Evolutionary conservation across 2,329 filamentous ascomycete genomes (phyloP).

Genomic region (Colletotrichum camelliae): DNA sequence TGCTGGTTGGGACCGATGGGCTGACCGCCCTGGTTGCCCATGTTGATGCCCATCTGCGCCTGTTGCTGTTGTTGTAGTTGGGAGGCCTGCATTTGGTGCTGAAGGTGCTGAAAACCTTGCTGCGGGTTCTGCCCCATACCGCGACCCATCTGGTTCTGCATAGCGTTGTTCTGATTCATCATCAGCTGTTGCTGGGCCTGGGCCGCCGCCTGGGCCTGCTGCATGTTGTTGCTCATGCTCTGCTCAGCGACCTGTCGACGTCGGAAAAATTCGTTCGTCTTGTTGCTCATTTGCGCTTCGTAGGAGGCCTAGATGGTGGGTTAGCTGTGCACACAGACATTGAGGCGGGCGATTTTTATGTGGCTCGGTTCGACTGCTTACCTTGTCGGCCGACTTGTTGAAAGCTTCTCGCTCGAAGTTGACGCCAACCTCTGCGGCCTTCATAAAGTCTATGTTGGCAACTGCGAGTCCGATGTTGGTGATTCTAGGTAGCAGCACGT

Average conservation of each 20-base stretch:
- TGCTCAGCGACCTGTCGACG: conserved; percentile 57
- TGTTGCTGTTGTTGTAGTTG: conserved; percentile 53
- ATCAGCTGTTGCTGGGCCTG: conserved; percentile 51
- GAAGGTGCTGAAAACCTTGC: conserved; percentile 62
- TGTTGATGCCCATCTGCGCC: conserved; percentile 42
- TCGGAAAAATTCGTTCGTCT: conserved; percentile 53
- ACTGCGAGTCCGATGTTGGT: conserved; percentile 56
- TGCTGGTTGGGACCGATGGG: conserved; percentile 48
- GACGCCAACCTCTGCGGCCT: conserved; percentile 47
- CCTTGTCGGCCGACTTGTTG: conserved; percentile 51
- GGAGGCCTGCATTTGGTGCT: conserved; percentile 63
- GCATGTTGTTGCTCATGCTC: conserved; percentile 55
- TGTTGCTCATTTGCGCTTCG: conserved; percentile 51
- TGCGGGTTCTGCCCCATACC: conserved; percentile 55
- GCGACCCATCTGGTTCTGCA: conserved; percentile 58
- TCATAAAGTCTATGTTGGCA: conserved; percentile 43
- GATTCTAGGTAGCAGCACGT: conserved; percentile 41
- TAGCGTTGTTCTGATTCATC: conserved; percentile 52
- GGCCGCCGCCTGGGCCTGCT: conserved; percentile 47
- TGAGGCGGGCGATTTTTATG: neutral
- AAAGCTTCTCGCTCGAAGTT: conserved; percentile 55
- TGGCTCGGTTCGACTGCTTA: conserved; percentile 30
- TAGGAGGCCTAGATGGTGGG: conserved; percentile 48
- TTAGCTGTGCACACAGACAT: neutral
- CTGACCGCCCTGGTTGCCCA: conserved; percentile 39